Base-by-base conservation (phyloP, 306 rosid genomes). In the Casuarina equisetifolia region DNA sequence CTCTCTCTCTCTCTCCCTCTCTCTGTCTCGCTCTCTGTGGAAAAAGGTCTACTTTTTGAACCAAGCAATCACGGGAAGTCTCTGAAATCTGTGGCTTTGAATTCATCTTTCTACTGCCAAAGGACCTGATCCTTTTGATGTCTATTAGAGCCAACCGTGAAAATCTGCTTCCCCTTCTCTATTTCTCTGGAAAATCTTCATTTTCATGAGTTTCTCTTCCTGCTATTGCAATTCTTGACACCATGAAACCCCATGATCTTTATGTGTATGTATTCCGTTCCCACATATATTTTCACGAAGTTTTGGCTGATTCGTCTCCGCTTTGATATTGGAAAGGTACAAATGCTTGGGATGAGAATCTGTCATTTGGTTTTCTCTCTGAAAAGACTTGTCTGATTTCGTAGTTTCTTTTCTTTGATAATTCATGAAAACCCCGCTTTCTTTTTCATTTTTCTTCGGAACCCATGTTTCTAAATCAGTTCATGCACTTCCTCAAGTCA, bases 1-100 rank as follows among this genome's bases (percentile, higher is more conserved):
- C 59, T n/a, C 49, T 49, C 76, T 53, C 42, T 74, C 49, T 74
- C 62, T 76, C 43, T 79, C 68, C 63, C 59, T 80, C 79, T 81
- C 77, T 46, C 76, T 48, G 9, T 72, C 11, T 51, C 58, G 25
- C 49, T 72, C 52, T 38, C 54, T 40, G 38, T 62, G 20, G 69
- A 36, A 16, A 70, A 59, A 78, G 76, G 46, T 84, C 40, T 2
- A 79, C 93, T 86, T 93, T 66, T 91, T 86, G 80, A 87, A 86
- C 91, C 88, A 74, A 84, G 92, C 78, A 85, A 59, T 91, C 98
- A 94, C 97, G 97, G 80, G 97, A 64, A 85, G 59, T 77, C 92
- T 89, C 87, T 92, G 97, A 86, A 76, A 57, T 83, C 84, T 86
- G 80, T 81, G 78, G 88, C 86, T 84, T 77, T 80, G 89, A 90